phyloP scores from a whole-genome alignment of 2,329 filamentous ascomycete species.

The Aspergillaceae sp. region DNA sequence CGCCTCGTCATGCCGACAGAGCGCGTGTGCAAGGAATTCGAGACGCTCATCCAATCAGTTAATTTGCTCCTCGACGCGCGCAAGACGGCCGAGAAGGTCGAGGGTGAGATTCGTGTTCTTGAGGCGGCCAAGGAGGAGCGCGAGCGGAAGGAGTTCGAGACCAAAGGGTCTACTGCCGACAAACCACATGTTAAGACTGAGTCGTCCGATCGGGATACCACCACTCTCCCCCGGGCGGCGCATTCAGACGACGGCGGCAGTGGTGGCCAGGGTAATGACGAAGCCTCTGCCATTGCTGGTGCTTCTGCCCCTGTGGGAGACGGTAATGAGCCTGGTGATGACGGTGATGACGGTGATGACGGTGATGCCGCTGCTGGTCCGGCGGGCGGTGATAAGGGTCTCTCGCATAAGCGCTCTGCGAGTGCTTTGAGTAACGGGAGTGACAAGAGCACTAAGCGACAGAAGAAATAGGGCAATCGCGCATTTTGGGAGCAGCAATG shows the following conservation, averaged over 20 bases:
- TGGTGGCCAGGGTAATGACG: slow-evolving; percentile 1
- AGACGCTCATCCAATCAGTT: slow-evolving; percentile 40
- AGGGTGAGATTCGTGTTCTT: slow-evolving; percentile 40
- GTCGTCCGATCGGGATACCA: slow-evolving; percentile 14
- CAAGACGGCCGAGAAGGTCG: slow-evolving; percentile 41
- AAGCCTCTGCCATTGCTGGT: slow-evolving; percentile 4
- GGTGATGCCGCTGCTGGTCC: not conserved
- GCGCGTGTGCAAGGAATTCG: slow-evolving; percentile 42
- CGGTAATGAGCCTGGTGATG: slow-evolving; percentile 2
- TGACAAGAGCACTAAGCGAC: slow-evolving; percentile 49
- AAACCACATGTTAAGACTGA: slow-evolving; percentile 29
- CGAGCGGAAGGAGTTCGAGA: slow-evolving; percentile 27
- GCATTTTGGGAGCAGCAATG: not conserved
- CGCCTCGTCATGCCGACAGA: slow-evolving; percentile 44
- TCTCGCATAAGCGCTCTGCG: slow-evolving; percentile 64
- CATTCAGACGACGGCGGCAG: no score
- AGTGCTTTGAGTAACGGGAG: slow-evolving; percentile 67
- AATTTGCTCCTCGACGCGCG: slow-evolving; percentile 41
- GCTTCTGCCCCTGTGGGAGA: slow-evolving; percentile 4
- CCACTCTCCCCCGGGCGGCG: no score
- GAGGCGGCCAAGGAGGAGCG: slow-evolving; percentile 35
- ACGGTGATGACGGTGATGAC: not conserved
- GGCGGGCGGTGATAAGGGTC: not conserved
- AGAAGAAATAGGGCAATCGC: slow-evolving; percentile 31
- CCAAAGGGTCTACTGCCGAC: slow-evolving; percentile 13